A percentile compares a stretch with the other conserved stretches of the same genome.
Evolutionary conservation across 805 yeast genomes (phyloP).

Genomic region (Lachancea fermentati): DNA sequence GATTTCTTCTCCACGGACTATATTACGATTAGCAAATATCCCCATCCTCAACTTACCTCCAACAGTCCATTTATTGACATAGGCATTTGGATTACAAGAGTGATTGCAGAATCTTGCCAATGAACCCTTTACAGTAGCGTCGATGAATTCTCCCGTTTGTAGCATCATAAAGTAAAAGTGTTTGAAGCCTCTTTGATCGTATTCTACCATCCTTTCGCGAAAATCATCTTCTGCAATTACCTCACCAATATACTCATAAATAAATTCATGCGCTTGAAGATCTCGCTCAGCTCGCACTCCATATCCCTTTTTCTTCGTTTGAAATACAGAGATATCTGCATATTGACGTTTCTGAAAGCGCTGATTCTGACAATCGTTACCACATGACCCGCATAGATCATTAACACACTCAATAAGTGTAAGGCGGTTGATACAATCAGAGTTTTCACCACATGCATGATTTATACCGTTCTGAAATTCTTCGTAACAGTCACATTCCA

Average conservation of each 20-base stretch:
- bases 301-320: slow-evolving; percentile 80
- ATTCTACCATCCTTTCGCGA: slow-evolving; percentile 64
- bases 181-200: slow-evolving; percentile 60
- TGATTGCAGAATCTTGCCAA: slow-evolving; percentile 91
- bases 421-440: slow-evolving; percentile 86
- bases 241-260: slow-evolving; percentile 92
- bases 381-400: slow-evolving; percentile 60
- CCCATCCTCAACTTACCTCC: slow-evolving; percentile 91
- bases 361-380: slow-evolving; percentile 76
- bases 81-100: slow-evolving; percentile 92
- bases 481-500: slow-evolving; percentile 86
- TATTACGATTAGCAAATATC: slow-evolving; percentile 75
- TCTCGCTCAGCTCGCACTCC: slow-evolving; percentile 71
- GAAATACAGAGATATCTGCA: slow-evolving; percentile 73
- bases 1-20: slow-evolving; percentile 70
- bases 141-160: slow-evolving; percentile 87
- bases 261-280: slow-evolving; percentile 59
- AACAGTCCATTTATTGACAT: slow-evolving; percentile 96
- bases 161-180: slow-evolving; percentile 97
- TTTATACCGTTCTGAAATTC: slow-evolving; percentile 37
- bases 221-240: slow-evolving; percentile 80
- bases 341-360: slow-evolving; percentile 75
- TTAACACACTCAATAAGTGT: slow-evolving; percentile 89
- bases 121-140: slow-evolving; percentile 86
- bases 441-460: slow-evolving; percentile 79